Evolutionary conservation across 495 filamentous ascomycete species (phyloP).

Genomic region (Xylaria castorea): DNA sequence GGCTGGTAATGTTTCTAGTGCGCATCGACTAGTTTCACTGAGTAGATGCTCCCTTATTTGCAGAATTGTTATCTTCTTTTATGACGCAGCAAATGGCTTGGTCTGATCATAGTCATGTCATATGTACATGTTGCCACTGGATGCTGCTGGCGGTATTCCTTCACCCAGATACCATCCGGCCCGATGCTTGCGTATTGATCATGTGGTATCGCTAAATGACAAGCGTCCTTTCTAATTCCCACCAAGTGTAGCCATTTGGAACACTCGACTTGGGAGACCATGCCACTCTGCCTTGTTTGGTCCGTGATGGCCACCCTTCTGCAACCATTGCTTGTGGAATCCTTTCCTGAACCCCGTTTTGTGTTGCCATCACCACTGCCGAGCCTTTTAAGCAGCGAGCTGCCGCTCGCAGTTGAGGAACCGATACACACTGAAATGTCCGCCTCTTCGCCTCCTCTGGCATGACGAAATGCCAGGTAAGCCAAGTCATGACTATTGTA

Average conservation of each 20-base stretch:
- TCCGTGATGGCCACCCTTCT: neutral
- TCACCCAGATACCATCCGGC: slow-evolving; percentile 9
- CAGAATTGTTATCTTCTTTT: slow-evolving; percentile 34
- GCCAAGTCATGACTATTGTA: slow-evolving; percentile 38
- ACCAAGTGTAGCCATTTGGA: slow-evolving; percentile 1
- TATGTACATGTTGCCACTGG: slow-evolving; percentile 39
- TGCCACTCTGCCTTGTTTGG: neutral
- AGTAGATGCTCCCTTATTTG: slow-evolving; percentile 33
- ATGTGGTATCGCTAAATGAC: slow-evolving; percentile 19
- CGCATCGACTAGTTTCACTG: slow-evolving; percentile 25
- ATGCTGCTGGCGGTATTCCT: slow-evolving; percentile 17
- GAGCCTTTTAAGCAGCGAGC: slow-evolving; percentile 27
- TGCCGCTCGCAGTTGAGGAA: slow-evolving; percentile 28
- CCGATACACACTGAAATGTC: slow-evolving; percentile 33
- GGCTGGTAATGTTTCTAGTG: slow-evolving; percentile 28
- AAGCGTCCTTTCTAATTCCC: slow-evolving; percentile 8
- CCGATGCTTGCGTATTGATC: slow-evolving; percentile 1
- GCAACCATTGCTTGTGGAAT: slow-evolving; percentile 9
- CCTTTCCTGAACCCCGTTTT: slow-evolving; percentile 30
- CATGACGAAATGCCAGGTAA: slow-evolving; percentile 36
- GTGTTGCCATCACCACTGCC: slow-evolving; percentile 23
- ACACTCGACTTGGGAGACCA: slow-evolving; percentile 4
- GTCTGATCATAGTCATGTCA: slow-evolving; percentile 28
- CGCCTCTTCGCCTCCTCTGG: slow-evolving; percentile 11
- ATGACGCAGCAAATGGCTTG: slow-evolving; percentile 29